These are phyloP conservation scores for Mucor velutinosus DNA, from an alignment of 371 early-diverging fungal species.

Conservation along the genomic window DNA sequence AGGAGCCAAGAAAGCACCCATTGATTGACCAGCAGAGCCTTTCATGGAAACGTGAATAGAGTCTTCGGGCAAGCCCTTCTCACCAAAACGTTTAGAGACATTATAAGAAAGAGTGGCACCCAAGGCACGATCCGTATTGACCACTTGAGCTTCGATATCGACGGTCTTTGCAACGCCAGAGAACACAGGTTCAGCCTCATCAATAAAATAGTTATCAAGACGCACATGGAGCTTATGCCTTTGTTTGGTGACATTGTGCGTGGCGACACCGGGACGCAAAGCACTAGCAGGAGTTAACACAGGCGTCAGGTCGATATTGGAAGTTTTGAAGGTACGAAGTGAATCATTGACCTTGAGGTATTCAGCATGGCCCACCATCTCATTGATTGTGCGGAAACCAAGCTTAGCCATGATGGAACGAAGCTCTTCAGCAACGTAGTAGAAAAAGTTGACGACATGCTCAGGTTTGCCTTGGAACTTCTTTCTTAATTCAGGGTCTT, in stretches of 20 bases:
- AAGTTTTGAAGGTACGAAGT: conserved; percentile 80
- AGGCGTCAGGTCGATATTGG: conserved; percentile 80
- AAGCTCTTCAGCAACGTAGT: conserved; percentile 93
- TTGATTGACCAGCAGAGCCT: conserved; percentile 96
- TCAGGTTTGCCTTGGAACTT: conserved; percentile 95
- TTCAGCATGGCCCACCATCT: conserved; percentile 95
- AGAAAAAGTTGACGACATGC: conserved; percentile 97
- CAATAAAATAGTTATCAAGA: conserved; percentile 82
- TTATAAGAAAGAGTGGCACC: conserved; percentile 91
- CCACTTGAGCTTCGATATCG: conserved; percentile 64
- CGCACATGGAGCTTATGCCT: conserved; percentile 84
- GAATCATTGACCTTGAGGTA: conserved; percentile 72
- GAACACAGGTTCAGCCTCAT: conserved; percentile 76
- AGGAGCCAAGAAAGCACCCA: conserved; percentile 92
- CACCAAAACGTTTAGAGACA: conserved; percentile 79
- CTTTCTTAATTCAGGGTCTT: conserved; percentile 89
- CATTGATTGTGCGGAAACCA: conserved; percentile 89
- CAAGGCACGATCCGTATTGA: conserved; percentile 94
- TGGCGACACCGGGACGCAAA: conserved; percentile 87
- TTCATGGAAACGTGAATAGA: conserved; percentile 81
- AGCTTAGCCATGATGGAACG: conserved; percentile 91
- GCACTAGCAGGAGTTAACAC: conserved; percentile 87
- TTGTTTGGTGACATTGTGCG: conserved; percentile 77
- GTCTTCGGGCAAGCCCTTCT: conserved; percentile 81
- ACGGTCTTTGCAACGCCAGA: conserved; percentile 54